These are phyloP conservation scores for Panellus pusillus DNA, from an alignment of 768 basidiomycete genomes.

Conservation along the genomic window DNA sequence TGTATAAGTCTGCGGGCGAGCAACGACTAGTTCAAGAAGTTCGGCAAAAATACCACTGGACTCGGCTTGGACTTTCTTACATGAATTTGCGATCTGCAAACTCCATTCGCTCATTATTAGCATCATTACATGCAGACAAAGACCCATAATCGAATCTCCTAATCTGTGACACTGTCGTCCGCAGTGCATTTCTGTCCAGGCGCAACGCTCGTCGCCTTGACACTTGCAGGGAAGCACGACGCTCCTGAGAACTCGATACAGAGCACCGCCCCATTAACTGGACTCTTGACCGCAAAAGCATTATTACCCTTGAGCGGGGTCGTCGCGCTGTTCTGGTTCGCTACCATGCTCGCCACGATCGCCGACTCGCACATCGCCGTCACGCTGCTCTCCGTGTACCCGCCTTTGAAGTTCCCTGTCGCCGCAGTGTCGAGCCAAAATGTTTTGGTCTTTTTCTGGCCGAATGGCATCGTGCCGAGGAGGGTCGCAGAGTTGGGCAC, in stretches of 20 bases:
- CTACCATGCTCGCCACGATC: constrained; percentile 9
- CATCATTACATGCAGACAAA: not conserved
- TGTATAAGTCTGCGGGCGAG: no score
- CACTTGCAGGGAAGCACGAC: constrained; percentile 6
- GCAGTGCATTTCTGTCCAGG: not conserved
- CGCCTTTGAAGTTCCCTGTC: not conserved
- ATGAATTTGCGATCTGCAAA: no score
- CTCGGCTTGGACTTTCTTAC: no score
- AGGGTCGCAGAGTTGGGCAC: constrained; percentile 3
- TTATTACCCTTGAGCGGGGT: constrained; percentile 4
- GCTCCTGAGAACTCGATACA: constrained; percentile 8
- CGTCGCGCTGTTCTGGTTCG: constrained; percentile 4
- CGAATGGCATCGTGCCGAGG: constrained; percentile 1
- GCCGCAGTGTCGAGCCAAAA: not conserved
- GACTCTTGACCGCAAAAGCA: not conserved
- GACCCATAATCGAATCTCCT: not conserved
- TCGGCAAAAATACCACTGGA: no score
- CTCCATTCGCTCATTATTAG: not conserved
- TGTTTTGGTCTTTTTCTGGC: no score
- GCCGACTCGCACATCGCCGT: constrained; percentile 9
- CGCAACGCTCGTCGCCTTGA: constrained; percentile 1
- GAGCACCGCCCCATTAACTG: constrained; percentile 2
- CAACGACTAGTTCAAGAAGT: no score
- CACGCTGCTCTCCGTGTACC: not conserved
- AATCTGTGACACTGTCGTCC: constrained; percentile 1